Evolutionary conservation across 1,284 basidiomycete species (phyloP).

Genomic region (Ceratorhiza oryzae-sativae): DNA sequence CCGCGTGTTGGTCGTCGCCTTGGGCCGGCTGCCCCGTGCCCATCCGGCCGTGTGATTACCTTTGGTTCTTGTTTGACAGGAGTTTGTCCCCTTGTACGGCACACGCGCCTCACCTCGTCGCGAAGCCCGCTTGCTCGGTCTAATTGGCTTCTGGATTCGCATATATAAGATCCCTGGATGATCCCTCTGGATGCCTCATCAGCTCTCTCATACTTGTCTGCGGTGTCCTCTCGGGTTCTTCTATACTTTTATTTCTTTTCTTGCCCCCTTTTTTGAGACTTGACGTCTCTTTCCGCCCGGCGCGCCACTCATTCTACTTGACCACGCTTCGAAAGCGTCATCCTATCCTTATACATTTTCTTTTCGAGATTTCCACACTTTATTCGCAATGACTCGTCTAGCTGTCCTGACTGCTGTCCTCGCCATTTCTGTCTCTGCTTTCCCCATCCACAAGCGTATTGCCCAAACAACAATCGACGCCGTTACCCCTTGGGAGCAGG

Average conservation of each 20-base stretch:
- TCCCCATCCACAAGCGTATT: slow-evolving; percentile 55
- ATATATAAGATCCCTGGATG: slow-evolving; percentile 21
- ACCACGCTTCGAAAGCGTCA: slow-evolving; percentile 26
- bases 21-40: not conserved
- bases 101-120: not conserved
- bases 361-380: not conserved
- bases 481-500: slow-evolving; percentile 55
- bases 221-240: not conserved
- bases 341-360: slow-evolving; percentile 28
- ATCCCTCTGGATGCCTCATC: slow-evolving; percentile 4
- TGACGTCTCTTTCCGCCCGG: slow-evolving; percentile 38
- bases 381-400: slow-evolving; percentile 45
- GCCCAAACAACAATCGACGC: slow-evolving; percentile 56
- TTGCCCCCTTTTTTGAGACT: slow-evolving; percentile 25
- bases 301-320: slow-evolving; percentile 34
- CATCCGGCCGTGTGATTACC: not conserved
- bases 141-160: not conserved
- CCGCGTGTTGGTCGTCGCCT: slow-evolving; percentile 22
- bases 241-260: not conserved
- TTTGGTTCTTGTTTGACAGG: too few relatives aligned
- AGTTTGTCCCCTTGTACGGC: slow-evolving; percentile 11
- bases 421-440: slow-evolving; percentile 48
- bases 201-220: not conserved
- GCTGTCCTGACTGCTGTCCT: slow-evolving; percentile 49
- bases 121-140: not conserved